Percentiles rank a stretch among this genome's conserved stretches.
Evolutionary conservation across 495 filamentous ascomycete genomes (phyloP).

Genomic region (Podospora appendiculata): DNA sequence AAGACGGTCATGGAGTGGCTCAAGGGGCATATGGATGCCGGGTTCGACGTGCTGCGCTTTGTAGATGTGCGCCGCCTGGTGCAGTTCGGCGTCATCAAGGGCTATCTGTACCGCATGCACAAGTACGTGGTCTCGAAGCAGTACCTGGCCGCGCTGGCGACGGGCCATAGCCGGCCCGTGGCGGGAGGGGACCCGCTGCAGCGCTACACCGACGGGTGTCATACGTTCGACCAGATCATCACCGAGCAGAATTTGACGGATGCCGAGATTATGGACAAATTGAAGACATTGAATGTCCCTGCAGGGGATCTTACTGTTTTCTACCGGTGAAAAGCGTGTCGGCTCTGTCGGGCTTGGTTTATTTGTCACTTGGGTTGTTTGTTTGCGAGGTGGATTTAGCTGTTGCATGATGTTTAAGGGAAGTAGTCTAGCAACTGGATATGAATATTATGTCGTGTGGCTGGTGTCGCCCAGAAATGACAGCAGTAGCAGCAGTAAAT

Average conservation of each 20-base stretch:
- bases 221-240: conserved; percentile 86
- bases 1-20: conserved; percentile 78
- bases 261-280: conserved; percentile 44
- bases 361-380: too few relatives aligned
- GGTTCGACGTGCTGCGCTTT: conserved; percentile 50
- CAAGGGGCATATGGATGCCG: conserved; percentile 53
- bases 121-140: conserved; percentile 70
- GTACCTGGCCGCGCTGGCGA: conserved; percentile 35
- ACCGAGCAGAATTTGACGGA: conserved; percentile 62
- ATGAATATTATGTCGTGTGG: too few relatives aligned
- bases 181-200: conserved; percentile 40
- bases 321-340: conserved; percentile 15
- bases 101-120: conserved; percentile 88
- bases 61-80: conserved; percentile 88
- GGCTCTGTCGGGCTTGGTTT: too few relatives aligned
- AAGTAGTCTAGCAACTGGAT: too few relatives aligned
- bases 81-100: conserved; percentile 93
- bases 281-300: conserved; percentile 32
- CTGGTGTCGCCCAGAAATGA: too few relatives aligned
- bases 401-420: too few relatives aligned
- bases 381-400: too few relatives aligned
- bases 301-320: conserved; percentile 43
- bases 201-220: conserved; percentile 70
- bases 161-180: conserved; percentile 24
- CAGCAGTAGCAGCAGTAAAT: too few relatives aligned